Base-by-base conservation (phyloP, 208 protist species). In the Crithidia brevicula region DNA sequence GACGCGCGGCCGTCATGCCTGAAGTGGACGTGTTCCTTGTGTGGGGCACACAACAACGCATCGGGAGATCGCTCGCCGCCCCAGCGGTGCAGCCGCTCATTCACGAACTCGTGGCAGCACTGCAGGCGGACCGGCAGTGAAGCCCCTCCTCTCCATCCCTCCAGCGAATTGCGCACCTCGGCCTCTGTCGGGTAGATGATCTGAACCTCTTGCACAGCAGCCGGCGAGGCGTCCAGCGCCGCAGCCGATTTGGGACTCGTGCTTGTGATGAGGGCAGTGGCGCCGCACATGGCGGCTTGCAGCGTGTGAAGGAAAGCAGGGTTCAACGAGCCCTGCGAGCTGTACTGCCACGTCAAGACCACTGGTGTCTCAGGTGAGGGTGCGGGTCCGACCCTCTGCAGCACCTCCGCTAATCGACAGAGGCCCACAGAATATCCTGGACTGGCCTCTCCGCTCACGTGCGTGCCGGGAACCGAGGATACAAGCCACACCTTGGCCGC, bases 171-270 rank as follows among this genome's bases (percentile, higher is more conserved):
- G 13, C 81, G 72, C 53, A 97, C 92, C 61, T 97, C 85, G 53
- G 72, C 53, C 64, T 94, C 86, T 7, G 88, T 92, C 11, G 92
- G 92, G 60, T 93, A 97, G 13, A 95, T 71, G 0, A 97, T 64
- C 22, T 78, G 79, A 49, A 97, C 79, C 0, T 77, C 68, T 0
- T 46, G 54, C 9, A 70, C 46, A 7, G 40, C 40, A 23, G 31
- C 36, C 1, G 40, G 47, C 22, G 40, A 43, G 28, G n/a, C n/a
- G 9, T n/a, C n/a, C n/a, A n/a, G n/a, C n/a, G n/a, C n/a, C n/a
- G n/a, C n/a, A n/a, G n/a, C 20, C 13, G 1, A 4, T 15, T 3
- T 53, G 8, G 31, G 60, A 23, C 22, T 42, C 60, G 49, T 40
- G n/a, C 43, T 18, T 8, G 31, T 27, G 54, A 20, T 20, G 3